These are phyloP conservation scores for Diaporthe sp. DNA, from an alignment of 2,329 filamentous ascomycete genomes.

Conservation along the genomic window DNA sequence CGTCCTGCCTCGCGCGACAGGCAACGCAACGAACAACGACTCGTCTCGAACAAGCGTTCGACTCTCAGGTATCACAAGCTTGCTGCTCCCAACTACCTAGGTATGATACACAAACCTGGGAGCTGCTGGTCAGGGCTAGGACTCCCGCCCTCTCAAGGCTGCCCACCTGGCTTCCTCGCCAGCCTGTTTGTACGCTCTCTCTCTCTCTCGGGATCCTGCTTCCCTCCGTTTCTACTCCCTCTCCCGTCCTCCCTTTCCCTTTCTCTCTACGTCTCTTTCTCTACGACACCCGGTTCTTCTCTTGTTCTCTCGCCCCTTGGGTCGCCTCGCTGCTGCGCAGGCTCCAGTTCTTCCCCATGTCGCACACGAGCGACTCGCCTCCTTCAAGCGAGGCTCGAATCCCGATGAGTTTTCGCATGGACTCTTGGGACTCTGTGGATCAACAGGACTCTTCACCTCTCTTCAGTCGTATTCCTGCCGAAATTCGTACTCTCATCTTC, in stretches of 20 bases:
- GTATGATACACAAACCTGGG: neutral
- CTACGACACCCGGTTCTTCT: neutral
- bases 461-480: conserved; percentile 16
- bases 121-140: neutral
- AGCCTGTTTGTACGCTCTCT: neutral
- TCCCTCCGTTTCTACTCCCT: neutral
- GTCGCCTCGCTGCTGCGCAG: neutral
- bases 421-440: conserved; percentile 1
- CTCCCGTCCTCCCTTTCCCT: neutral
- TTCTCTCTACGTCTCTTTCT: neutral
- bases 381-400: neutral
- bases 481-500: conserved; percentile 28
- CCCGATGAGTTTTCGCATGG: conserved; percentile 18
- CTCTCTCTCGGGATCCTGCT: neutral
- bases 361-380: too few relatives aligned
- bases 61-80: conserved; percentile 13
- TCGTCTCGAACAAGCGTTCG: conserved; percentile 19
- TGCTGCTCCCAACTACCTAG: neutral
- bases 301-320: neutral
- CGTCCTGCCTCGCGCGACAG: neutral
- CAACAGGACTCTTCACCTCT: conserved; percentile 14
- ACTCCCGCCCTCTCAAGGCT: neutral
- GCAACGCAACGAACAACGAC: neutral
- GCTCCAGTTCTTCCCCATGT: neutral
- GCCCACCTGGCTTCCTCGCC: neutral